Percentiles rank a stretch among this genome's conserved stretches.
phyloP scores from a whole-genome alignment of 1,284 basidiomycete species.

The Wallemia hederae region DNA sequence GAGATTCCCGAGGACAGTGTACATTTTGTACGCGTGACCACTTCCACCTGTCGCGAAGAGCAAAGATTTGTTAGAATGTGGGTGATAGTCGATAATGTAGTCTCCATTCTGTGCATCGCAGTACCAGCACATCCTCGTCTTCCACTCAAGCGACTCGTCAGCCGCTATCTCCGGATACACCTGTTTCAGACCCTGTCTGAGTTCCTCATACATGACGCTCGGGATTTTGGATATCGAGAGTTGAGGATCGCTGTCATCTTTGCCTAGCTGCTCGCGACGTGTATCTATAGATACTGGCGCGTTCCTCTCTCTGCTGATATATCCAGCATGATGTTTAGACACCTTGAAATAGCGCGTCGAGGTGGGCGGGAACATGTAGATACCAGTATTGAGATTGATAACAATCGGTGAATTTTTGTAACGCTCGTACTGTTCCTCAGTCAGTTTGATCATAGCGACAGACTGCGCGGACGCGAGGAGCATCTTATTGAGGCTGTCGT shows the following conservation, averaged over 20 bases:
- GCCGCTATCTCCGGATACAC: slow-evolving; percentile 16
- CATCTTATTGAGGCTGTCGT: slow-evolving; percentile 4
- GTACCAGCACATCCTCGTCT: slow-evolving; percentile 17
- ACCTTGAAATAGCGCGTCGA: slow-evolving; percentile 18
- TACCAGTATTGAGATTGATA: slow-evolving; percentile 17
- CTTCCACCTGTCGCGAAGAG: slow-evolving; percentile 45
- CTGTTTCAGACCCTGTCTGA: slow-evolving; percentile 5
- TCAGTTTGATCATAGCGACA: slow-evolving; percentile 2
- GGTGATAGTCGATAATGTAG: slow-evolving; percentile 44
- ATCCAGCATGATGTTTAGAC: slow-evolving; percentile 9
- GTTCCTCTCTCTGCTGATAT: neutral
- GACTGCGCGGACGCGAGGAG: neutral
- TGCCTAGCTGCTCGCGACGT: neutral
- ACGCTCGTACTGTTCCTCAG: slow-evolving; percentile 4
- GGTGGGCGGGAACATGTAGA: slow-evolving; percentile 22
- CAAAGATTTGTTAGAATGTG: slow-evolving; percentile 24
- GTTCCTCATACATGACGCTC: neutral
- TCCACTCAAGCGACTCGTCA: slow-evolving; percentile 13
- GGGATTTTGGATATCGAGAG: neutral
- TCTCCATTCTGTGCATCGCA: slow-evolving; percentile 21
- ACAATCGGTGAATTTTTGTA: slow-evolving; percentile 3
- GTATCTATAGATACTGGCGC: neutral
- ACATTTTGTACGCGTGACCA: slow-evolving; percentile 66
- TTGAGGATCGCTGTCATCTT: neutral
- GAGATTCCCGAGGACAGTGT: slow-evolving; percentile 47